A percentile compares a stretch with the other conserved stretches of the same genome.
phyloP scores from a whole-genome alignment of 2,329 filamentous ascomycete species.

The Rachicladosporium sp. region DNA sequence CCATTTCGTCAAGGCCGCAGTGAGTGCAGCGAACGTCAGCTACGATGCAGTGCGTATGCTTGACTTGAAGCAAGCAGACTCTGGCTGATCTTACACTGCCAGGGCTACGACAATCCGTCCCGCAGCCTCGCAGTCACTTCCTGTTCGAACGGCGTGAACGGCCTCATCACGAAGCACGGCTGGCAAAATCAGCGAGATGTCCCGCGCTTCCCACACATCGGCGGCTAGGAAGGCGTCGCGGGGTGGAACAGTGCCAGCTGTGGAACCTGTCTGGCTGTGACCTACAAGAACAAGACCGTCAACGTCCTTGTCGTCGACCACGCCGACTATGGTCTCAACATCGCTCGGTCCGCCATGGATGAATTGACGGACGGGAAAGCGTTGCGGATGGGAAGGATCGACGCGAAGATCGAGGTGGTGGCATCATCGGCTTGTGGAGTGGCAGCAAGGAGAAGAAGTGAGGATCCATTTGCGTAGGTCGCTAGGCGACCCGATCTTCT shows the following conservation, averaged over 20 bases:
- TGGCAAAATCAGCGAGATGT: constrained; percentile 34
- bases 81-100: constrained; percentile 34
- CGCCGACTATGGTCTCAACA: constrained; percentile 36
- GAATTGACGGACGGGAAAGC: constrained; percentile 36
- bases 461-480: too few species aligned
- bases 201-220: constrained; percentile 37
- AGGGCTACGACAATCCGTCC: constrained; percentile 51
- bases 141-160: constrained; percentile 58
- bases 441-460: too few species aligned
- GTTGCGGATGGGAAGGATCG: constrained; percentile 14
- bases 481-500: too few species aligned
- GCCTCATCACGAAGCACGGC: constrained; percentile 49
- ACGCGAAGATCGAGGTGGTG: too few species aligned
- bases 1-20: too few species aligned
- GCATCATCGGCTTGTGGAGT: too few species aligned
- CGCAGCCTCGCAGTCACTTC: constrained; percentile 46
- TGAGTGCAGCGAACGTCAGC: too few species aligned
- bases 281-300: constrained; percentile 36
- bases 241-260: constrained; percentile 36
- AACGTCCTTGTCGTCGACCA: constrained; percentile 39
- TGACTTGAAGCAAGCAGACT: too few species aligned
- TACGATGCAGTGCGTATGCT: too few species aligned
- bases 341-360: constrained; percentile 38
- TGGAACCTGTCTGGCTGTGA: constrained; percentile 41
- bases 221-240: constrained; percentile 35